phyloP scores from a whole-genome alignment of 1,284 basidiomycete species.

The Leccinum subspadiceum region DNA sequence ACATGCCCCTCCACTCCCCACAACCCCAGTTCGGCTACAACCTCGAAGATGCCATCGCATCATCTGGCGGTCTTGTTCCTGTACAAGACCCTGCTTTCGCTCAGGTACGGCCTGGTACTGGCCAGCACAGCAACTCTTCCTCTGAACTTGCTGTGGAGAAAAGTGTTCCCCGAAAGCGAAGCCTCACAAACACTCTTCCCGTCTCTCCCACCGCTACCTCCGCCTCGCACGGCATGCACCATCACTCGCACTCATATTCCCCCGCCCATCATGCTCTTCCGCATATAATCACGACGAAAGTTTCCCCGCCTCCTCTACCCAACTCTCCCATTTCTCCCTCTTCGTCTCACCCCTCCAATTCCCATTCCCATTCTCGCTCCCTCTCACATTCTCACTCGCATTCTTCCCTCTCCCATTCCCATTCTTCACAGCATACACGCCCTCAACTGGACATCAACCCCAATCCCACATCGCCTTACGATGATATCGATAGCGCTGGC shows the following conservation, averaged over 20 bases:
- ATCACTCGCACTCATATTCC: conserved; percentile 28
- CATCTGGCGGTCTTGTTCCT: conserved; percentile 11
- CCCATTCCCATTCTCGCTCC: conserved; percentile 25
- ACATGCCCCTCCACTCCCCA: conserved; percentile 22
- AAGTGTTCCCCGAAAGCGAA: conserved; percentile 57
- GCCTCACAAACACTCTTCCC: conserved; percentile 49
- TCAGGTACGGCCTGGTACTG: conserved; percentile 27
- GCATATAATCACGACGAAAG: conserved; percentile 31
- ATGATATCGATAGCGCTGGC: conserved; percentile 26
- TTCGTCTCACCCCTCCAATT: conserved; percentile 31
- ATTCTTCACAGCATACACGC: conserved; percentile 19
- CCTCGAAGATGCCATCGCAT: conserved; percentile 20
- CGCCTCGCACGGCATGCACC: conserved; percentile 16
- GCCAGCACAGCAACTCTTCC: conserved; percentile 34
- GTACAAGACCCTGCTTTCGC: conserved; percentile 11
- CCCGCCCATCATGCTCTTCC: conserved; percentile 17
- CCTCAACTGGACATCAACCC: conserved; percentile 24
- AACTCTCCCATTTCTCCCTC: conserved; percentile 23
- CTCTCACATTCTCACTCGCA: conserved; percentile 28
- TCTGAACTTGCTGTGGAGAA: conserved; percentile 40
- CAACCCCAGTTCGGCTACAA: conserved; percentile 25
- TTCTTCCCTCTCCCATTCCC: conserved; percentile 33
- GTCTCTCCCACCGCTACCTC: conserved; percentile 18
- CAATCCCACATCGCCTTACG: conserved; percentile 24
- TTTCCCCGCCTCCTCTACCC: conserved; percentile 29